phyloP scores from a whole-genome alignment of 2,329 filamentous ascomycete genomes.

The Colletotrichum sidae region DNA sequence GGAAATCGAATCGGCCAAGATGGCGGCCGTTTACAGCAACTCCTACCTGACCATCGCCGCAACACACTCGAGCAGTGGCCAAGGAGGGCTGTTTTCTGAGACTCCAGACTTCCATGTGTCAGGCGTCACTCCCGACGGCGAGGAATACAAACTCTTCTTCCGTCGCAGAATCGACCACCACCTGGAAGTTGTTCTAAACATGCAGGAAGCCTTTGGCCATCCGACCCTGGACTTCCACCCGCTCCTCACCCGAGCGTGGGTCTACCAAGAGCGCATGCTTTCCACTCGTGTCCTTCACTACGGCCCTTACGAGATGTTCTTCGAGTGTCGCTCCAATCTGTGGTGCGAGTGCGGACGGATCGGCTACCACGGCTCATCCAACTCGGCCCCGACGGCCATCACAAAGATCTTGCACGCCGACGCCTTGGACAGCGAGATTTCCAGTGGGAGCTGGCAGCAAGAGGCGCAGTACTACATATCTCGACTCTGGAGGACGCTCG shows the following conservation, averaged over 20 bases:
- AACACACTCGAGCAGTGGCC: neutral
- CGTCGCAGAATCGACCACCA: neutral
- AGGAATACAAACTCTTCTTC: neutral
- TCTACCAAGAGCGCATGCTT: slow-evolving; percentile 2
- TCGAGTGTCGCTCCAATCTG: neutral
- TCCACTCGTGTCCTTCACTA: neutral
- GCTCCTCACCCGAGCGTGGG: neutral
- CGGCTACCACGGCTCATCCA: neutral
- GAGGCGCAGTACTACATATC: neutral
- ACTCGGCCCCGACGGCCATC: neutral
- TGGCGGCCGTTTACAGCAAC: slow-evolving; percentile 34
- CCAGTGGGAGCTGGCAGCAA: neutral
- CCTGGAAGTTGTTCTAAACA: neutral
- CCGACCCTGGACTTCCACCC: neutral
- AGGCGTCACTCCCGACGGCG: neutral
- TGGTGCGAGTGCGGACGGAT: neutral
- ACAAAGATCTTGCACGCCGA: neutral
- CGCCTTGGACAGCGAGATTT: neutral
- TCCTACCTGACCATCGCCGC: neutral
- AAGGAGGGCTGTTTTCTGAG: neutral
- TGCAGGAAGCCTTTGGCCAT: neutral
- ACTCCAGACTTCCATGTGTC: neutral
- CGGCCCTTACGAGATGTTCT: neutral
- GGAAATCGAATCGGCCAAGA: slow-evolving; percentile 36
- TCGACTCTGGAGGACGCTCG: neutral